A percentile compares a stretch with the other conserved stretches of the same genome.
Evolutionary conservation across 306 rosid genomes (phyloP).

Genomic region (Vachellia pachyceras): DNA sequence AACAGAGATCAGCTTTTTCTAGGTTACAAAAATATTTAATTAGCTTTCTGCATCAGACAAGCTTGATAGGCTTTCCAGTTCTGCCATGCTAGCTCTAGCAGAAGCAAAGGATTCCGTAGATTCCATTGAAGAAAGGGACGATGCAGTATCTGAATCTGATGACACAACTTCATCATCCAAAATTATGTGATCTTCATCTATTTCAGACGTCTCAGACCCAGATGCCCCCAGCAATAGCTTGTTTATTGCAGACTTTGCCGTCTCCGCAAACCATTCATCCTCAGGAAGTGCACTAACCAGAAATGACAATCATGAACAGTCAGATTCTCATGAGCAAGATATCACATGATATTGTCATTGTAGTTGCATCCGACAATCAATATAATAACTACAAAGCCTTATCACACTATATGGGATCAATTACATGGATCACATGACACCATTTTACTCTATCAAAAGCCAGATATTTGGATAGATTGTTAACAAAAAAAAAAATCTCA

Average conservation of each 20-base stretch:
- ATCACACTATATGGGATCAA: no score
- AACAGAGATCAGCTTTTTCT: neutral
- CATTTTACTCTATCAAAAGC: no score
- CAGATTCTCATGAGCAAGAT: neutral
- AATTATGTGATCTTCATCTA: slow-evolving; percentile 77
- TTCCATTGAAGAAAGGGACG: slow-evolving; percentile 74
- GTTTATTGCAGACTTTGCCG: slow-evolving; percentile 85
- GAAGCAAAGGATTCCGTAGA: slow-evolving; percentile 90
- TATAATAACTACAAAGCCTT: no score
- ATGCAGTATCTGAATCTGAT: slow-evolving; percentile 75
- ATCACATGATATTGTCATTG: neutral
- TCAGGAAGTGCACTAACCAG: slow-evolving; percentile 76
- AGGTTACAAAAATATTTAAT: neutral
- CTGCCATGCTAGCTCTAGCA: slow-evolving; percentile 95
- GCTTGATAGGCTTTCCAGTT: slow-evolving; percentile 82
- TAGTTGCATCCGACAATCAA: neutral
- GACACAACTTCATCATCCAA: slow-evolving; percentile 47
- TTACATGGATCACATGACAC: no score
- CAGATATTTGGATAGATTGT: no score
- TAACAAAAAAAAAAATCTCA: no score
- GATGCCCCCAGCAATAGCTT: slow-evolving; percentile 73
- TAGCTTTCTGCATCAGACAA: slow-evolving; percentile 65
- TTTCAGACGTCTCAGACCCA: slow-evolving; percentile 78
- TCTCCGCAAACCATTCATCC: slow-evolving; percentile 96
- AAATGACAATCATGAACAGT: slow-evolving; percentile 32